Percentiles rank a stretch among this genome's conserved stretches.
These are phyloP conservation scores for Mycena latifolia DNA, from an alignment of 768 basidiomycete genomes.

Conservation along the genomic window DNA sequence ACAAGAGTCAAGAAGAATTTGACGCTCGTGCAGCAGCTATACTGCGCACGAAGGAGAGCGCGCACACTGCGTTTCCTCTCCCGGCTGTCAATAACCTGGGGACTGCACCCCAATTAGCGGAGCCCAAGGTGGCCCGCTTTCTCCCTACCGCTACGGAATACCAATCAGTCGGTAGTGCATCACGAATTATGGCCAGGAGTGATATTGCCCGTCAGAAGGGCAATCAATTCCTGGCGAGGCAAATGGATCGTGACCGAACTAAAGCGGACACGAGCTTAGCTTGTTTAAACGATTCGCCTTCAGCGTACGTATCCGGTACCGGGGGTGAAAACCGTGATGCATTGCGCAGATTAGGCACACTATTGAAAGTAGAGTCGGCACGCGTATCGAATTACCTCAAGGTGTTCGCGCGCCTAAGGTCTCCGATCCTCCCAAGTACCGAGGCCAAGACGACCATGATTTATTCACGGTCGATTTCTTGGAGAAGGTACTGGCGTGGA, in stretches of 20 bases:
- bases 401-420: not conserved
- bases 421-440: not conserved
- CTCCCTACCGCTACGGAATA: too few species aligned
- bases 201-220: too few species aligned
- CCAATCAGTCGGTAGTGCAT: too few species aligned
- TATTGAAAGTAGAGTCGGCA: not conserved
- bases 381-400: not conserved
- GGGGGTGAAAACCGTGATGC: not conserved
- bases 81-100: too few species aligned
- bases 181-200: too few species aligned
- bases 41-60: not conserved
- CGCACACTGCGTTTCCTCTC: not conserved
- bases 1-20: too few species aligned
- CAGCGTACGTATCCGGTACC: not conserved
- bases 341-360: not conserved
- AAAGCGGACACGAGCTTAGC: too few species aligned
- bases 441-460: conserved; percentile 10
- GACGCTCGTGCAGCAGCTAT: too few species aligned
- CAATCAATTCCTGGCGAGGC: too few species aligned
- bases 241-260: too few species aligned
- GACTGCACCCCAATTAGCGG: too few species aligned
- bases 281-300: not conserved
- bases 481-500: conserved; percentile 7
- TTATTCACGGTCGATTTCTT: conserved; percentile 1
- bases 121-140: too few species aligned